phyloP scores from a whole-genome alignment of 106 monocot genomes.

The Triglochin maritima region DNA sequence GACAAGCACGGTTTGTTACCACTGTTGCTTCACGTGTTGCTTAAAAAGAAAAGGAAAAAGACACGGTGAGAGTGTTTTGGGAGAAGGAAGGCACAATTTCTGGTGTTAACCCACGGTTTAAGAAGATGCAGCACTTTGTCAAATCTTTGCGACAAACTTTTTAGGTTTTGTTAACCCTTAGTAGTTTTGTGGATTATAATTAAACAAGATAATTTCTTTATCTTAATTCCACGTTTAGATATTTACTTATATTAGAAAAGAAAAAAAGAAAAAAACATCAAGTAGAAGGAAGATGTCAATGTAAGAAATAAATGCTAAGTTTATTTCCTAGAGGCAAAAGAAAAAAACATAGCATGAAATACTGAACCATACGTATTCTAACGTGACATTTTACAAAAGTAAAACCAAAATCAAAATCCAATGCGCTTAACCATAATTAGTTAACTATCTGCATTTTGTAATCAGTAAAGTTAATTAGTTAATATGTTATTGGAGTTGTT shows the following conservation, averaged over 20 bases:
- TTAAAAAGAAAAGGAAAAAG: not conserved
- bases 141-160: not conserved
- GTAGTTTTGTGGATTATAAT: not conserved
- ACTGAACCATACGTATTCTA: too few relatives aligned
- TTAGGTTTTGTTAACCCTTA: not conserved
- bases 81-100: not conserved
- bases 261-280: too few relatives aligned
- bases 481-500: not conserved
- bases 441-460: not conserved
- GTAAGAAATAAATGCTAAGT: too few relatives aligned
- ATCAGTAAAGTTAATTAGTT: not conserved
- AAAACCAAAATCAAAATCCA: not conserved
- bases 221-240: too few relatives aligned
- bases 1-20: not conserved
- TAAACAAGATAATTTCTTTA: too few relatives aligned
- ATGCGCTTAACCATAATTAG: not conserved
- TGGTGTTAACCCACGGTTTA: too few relatives aligned
- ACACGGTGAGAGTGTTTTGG: not conserved
- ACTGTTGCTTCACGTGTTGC: slow-evolving; percentile 1
- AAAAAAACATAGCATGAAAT: too few relatives aligned
- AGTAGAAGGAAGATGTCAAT: too few relatives aligned
- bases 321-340: too few relatives aligned
- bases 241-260: too few relatives aligned
- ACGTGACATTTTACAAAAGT: too few relatives aligned
- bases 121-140: not conserved